Percentiles rank a stretch among this genome's conserved stretches.
Conservation (phyloP, 2,329 filamentous ascomycete species). For the Penicillium sp. region DNA sequence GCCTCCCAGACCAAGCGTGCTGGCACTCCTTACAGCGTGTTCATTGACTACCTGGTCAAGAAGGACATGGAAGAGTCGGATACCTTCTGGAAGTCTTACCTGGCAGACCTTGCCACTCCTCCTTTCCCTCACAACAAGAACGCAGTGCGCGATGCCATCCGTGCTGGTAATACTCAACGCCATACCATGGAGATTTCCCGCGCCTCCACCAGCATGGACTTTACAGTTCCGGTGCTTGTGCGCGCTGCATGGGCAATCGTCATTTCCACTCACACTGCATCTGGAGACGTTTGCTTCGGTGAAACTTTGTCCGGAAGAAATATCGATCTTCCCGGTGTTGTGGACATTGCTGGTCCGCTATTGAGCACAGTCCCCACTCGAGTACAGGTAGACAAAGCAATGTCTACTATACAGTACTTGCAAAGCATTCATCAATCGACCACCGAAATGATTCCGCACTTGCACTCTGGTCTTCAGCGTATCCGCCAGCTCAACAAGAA, state of each 20-base stretch:
- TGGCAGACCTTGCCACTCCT: slow-evolving; percentile 26
- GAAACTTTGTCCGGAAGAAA: slow-evolving; percentile 57
- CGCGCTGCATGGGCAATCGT: slow-evolving; percentile 56
- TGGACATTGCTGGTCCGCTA: slow-evolving; percentile 49
- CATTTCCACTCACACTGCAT: slow-evolving; percentile 49
- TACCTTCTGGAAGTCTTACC: slow-evolving; percentile 34
- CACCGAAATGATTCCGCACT: slow-evolving; percentile 60
- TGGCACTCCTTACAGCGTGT: slow-evolving; percentile 28
- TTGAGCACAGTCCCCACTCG: slow-evolving; percentile 41
- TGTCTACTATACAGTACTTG: slow-evolving; percentile 51
- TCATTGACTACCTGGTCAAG: slow-evolving; percentile 33
- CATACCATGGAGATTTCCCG: slow-evolving; percentile 26
- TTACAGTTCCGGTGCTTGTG: slow-evolving; percentile 52
- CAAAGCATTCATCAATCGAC: slow-evolving; percentile 57
- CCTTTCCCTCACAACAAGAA: slow-evolving; percentile 33
- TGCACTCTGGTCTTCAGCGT: slow-evolving; percentile 59
- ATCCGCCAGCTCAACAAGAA: slow-evolving; percentile 55
- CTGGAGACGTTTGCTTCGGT: slow-evolving; percentile 53
- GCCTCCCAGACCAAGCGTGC: slow-evolving; percentile 8
- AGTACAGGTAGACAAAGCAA: slow-evolving; percentile 38
- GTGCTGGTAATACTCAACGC: slow-evolving; percentile 27
- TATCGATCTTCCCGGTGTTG: slow-evolving; percentile 49
- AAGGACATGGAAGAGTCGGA: slow-evolving; percentile 31
- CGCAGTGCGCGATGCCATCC: slow-evolving; percentile 19
- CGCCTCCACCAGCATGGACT: slow-evolving; percentile 18